phyloP scores from a whole-genome alignment of 2,329 filamentous ascomycete genomes.

The Fusarium redolens region DNA sequence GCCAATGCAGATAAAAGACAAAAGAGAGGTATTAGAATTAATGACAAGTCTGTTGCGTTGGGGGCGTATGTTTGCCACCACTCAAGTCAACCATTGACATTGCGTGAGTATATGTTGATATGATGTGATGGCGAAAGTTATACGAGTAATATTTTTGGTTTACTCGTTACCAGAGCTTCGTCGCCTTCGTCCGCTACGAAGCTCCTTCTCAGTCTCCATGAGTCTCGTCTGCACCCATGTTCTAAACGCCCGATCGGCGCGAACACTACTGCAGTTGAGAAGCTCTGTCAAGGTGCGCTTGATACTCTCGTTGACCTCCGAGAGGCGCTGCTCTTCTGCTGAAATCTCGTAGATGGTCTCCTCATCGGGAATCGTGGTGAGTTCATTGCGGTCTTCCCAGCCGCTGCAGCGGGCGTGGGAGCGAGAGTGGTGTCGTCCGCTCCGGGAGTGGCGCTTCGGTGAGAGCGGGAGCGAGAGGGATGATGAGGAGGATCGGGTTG shows the following conservation, averaged over 20 bases:
- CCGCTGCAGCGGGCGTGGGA: conserved; percentile 49
- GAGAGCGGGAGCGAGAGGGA: conserved; percentile 63
- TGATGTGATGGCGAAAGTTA: conserved; percentile 12
- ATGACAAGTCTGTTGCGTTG: conserved; percentile 20
- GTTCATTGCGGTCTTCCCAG: conserved; percentile 48
- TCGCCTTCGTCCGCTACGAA: conserved; percentile 64
- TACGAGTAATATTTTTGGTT: neutral
- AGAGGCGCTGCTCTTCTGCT: conserved; percentile 64
- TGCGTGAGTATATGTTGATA: conserved; percentile 8
- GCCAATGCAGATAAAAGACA: conserved; percentile 31
- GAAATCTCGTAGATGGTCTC: conserved; percentile 61
- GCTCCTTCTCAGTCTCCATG: conserved; percentile 70
- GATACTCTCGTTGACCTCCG: conserved; percentile 69
- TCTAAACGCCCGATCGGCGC: conserved; percentile 62
- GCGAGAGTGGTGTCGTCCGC: conserved; percentile 43
- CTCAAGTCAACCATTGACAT: conserved; percentile 5
- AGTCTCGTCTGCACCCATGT: conserved; percentile 69
- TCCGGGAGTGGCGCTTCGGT: conserved; percentile 56
- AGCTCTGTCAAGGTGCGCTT: conserved; percentile 71
- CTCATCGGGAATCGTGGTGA: conserved; percentile 60
- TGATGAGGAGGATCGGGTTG: conserved; percentile 62
- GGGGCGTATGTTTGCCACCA: conserved; percentile 25
- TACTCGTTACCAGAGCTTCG: conserved; percentile 54
- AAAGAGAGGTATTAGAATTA: conserved; percentile 34
- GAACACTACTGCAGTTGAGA: conserved; percentile 68